phyloP scores from a whole-genome alignment of 805 yeast species.

The Barnettozyma salicaria region DNA sequence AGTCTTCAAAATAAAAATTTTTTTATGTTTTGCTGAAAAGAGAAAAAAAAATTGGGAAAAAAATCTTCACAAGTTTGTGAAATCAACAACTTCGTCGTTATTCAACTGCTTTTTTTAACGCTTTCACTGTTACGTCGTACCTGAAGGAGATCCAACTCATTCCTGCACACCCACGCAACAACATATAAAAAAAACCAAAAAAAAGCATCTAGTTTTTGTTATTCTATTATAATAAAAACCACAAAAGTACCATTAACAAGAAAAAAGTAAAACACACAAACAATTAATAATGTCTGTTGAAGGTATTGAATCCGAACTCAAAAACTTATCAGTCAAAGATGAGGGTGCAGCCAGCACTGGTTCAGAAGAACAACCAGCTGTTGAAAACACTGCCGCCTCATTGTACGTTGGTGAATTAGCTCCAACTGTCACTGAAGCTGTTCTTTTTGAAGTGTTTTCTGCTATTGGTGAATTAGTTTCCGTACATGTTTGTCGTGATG shows the following conservation, averaged over 20 bases:
- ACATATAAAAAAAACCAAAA: not conserved
- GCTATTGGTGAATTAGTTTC: slow-evolving; percentile 93
- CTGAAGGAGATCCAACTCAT: slow-evolving; percentile 1
- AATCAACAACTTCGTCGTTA: slow-evolving; percentile 6
- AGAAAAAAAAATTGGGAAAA: not conserved
- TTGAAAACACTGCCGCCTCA: slow-evolving; percentile 66
- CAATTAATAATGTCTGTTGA: slow-evolving; percentile 36
- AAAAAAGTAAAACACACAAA: slow-evolving; percentile 15
- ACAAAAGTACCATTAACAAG: slow-evolving; percentile 24
- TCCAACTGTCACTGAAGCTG: slow-evolving; percentile 88
- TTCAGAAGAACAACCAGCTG: slow-evolving; percentile 30
- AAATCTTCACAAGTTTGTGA: slow-evolving; percentile 1
- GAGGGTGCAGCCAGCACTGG: slow-evolving; percentile 27
- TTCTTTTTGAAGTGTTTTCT: slow-evolving; percentile 89
- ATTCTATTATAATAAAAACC: slow-evolving; percentile 12
- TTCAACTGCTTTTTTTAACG: slow-evolving; percentile 3
- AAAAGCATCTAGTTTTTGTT: not conserved
- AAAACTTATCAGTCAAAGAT: slow-evolving; percentile 39
- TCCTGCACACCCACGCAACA: slow-evolving; percentile 2
- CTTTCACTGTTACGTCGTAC: slow-evolving; percentile 1
- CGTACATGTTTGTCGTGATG: slow-evolving; percentile 98
- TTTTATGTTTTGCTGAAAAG: slow-evolving; percentile 1
- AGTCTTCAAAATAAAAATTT: not conserved
- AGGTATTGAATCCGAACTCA: slow-evolving; percentile 39
- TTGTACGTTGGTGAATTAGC: slow-evolving; percentile 97